Percentiles rank a stretch among this genome's conserved stretches.
phyloP scores from a whole-genome alignment of 1,284 basidiomycete species.

The Ustilago xerochloae region DNA sequence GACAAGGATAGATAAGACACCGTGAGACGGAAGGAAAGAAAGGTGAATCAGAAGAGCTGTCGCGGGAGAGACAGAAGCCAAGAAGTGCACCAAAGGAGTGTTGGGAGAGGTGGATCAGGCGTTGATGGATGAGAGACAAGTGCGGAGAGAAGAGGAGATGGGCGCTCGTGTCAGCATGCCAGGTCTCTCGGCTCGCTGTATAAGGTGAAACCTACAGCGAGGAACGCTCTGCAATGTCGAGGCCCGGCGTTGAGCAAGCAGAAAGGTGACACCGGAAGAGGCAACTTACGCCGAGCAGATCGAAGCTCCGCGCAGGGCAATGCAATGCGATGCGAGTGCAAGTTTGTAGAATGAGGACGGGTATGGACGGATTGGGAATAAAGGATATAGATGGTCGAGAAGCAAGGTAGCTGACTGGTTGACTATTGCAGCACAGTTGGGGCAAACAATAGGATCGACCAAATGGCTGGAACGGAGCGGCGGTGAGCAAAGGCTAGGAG shows the following conservation, averaged over 20 bases:
- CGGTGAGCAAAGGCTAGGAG: slow-evolving; percentile 2
- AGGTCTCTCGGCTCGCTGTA: slow-evolving; percentile 20
- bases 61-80: slow-evolving; percentile 9
- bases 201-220: slow-evolving; percentile 34
- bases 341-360: not conserved
- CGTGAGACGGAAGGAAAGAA: slow-evolving; percentile 23
- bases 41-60: slow-evolving; percentile 34
- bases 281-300: slow-evolving; percentile 34
- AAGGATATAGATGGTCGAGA: not conserved
- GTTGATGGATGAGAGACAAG: slow-evolving; percentile 29
- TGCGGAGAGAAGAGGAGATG: slow-evolving; percentile 13
- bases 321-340: not conserved
- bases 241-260: not conserved
- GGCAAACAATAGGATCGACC: not conserved
- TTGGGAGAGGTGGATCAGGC: slow-evolving; percentile 10
- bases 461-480: slow-evolving; percentile 3
- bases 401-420: not conserved
- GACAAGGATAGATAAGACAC: slow-evolving; percentile 51
- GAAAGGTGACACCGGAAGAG: slow-evolving; percentile 16
- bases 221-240: not conserved
- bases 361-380: slow-evolving; percentile 30
- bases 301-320: slow-evolving; percentile 13
- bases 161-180: slow-evolving; percentile 37
- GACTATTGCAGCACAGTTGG: not conserved
- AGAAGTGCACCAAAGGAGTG: not conserved